Evolutionary conservation across 371 early-diverging fungal species (phyloP).

Genomic region (Haplosporangium sp.): DNA sequence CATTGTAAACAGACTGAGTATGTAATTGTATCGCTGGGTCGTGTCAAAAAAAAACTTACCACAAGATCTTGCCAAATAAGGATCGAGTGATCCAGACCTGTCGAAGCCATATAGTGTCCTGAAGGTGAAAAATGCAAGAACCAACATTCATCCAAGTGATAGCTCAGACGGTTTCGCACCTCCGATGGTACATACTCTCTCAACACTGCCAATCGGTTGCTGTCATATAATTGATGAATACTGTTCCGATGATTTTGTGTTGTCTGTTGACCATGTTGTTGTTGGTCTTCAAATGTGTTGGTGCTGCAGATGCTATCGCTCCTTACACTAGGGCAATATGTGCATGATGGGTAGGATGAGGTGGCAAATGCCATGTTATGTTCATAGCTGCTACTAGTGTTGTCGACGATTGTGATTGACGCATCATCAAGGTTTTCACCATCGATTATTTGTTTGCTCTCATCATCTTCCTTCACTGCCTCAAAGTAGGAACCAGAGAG

Average conservation of each 20-base stretch:
- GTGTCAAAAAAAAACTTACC: conserved; percentile 24
- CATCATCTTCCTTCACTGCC: conserved; percentile 29
- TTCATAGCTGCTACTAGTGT: background rate
- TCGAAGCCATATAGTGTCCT: conserved; percentile 48
- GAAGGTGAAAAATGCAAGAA: conserved; percentile 49
- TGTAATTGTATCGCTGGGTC: no score
- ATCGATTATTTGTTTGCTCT: background rate
- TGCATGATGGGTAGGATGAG: conserved; percentile 31
- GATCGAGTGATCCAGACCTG: conserved; percentile 35
- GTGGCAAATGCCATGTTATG: conserved; percentile 23
- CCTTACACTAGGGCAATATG: conserved; percentile 33
- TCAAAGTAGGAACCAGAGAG: conserved; percentile 24
- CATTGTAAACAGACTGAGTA: no score
- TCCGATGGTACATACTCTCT: conserved; percentile 33
- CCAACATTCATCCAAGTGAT: conserved; percentile 55
- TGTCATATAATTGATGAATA: conserved; percentile 21
- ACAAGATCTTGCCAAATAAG: conserved; percentile 35
- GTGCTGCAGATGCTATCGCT: conserved; percentile 47
- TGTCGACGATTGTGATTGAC: conserved; percentile 10
- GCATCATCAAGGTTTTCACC: background rate
- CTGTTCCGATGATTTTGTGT: conserved; percentile 8
- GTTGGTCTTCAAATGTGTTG: conserved; percentile 15
- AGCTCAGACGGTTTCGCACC: conserved; percentile 35
- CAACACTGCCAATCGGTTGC: conserved; percentile 14
- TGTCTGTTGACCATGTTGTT: background rate